Evolutionary conservation across 177 flowering plant genomes (phyloP), one percentile per base, ranked within the genome.

Genomic region (Vitis hybrid): DNA sequence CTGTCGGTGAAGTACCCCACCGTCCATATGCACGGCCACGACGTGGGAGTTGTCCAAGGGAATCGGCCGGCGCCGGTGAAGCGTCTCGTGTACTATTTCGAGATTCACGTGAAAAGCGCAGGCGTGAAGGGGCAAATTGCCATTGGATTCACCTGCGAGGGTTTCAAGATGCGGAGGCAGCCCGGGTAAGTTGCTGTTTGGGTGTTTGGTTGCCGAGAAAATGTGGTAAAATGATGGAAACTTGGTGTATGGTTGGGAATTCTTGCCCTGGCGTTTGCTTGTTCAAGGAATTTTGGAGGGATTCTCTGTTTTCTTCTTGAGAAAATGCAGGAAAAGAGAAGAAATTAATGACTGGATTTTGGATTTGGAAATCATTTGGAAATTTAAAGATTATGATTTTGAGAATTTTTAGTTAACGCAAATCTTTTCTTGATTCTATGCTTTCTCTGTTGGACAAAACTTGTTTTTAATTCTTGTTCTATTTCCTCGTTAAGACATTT

Each of bases 31-130:
- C 99, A 96, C 71, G 97, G 92, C 2, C 91, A 93, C 76, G 99
- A 93, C 51, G 99, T 93, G 8, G 99, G 99, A 4, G 97, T 85
- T 0, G 91, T 89, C 14, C 99, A 96, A 75, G 89, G 92, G 55
- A 88, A 93, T 76, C 75, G 78, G 56, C 93, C 98, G 1, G 99
- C 97, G 15, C 99, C 98, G 0, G 72, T 69, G 2, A 83, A 78
- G 79, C 71, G 88, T 13, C 79, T 91, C 4, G 76, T 86, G 3
- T 96, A 93, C 77, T 96, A 96, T 76, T 96, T 96, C 59, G 99
- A 96, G 86, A 87, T 96, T 23, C 75, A 17, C 17, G 98, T 93
- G 52, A 83, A 87, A 84, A 81, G 84, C 67, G 98, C 94, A 13
- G 99, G 97, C 5, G 78, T 75, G 0, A 92, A 93, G 74, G 98